Conservation (phyloP, 805 yeast genomes). For the Wickerhamiella spandovensis region DNA sequence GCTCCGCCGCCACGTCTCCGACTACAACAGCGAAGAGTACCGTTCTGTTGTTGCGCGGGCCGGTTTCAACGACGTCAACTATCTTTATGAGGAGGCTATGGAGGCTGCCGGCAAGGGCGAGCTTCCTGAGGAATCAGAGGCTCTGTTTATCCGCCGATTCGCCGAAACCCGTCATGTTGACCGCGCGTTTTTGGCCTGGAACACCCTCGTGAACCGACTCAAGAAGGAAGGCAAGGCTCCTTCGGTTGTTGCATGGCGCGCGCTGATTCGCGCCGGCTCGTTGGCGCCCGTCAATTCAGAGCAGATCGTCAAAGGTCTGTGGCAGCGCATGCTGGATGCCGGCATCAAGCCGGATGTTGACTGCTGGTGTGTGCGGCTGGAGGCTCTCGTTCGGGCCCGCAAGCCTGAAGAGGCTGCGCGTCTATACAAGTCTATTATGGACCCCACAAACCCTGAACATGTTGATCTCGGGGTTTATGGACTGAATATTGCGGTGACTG, state of each 20-base stretch:
- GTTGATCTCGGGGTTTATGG: slow-evolving; percentile 16
- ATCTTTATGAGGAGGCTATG: slow-evolving; percentile 18
- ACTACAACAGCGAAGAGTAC: slow-evolving; percentile 14
- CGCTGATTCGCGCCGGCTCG: slow-evolving; percentile 37
- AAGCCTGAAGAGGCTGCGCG: slow-evolving; percentile 32
- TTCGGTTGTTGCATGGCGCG: slow-evolving; percentile 44
- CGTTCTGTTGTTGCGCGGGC: slow-evolving; percentile 14
- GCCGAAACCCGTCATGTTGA: slow-evolving; percentile 20
- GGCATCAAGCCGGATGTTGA: slow-evolving; percentile 33
- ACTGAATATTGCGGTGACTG: slow-evolving; percentile 35
- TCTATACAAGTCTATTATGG: slow-evolving; percentile 16
- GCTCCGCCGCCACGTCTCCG: slow-evolving; percentile 10
- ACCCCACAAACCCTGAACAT: slow-evolving; percentile 22
- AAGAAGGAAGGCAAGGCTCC: slow-evolving; percentile 27
- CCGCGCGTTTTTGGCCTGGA: slow-evolving; percentile 33
- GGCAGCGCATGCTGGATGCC: slow-evolving; percentile 28
- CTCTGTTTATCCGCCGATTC: slow-evolving; percentile 21
- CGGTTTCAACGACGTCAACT: slow-evolving; percentile 16
- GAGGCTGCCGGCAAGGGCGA: slow-evolving; percentile 13
- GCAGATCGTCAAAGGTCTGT: slow-evolving; percentile 20
- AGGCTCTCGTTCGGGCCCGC: slow-evolving; percentile 33
- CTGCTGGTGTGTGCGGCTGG: slow-evolving; percentile 36
- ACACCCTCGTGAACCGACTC: slow-evolving; percentile 27
- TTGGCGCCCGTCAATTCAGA: slow-evolving; percentile 20
- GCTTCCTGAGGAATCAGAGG: slow-evolving; percentile 19